Conservation (phyloP, 805 yeast genomes). For the Candida dendrica region DNA sequence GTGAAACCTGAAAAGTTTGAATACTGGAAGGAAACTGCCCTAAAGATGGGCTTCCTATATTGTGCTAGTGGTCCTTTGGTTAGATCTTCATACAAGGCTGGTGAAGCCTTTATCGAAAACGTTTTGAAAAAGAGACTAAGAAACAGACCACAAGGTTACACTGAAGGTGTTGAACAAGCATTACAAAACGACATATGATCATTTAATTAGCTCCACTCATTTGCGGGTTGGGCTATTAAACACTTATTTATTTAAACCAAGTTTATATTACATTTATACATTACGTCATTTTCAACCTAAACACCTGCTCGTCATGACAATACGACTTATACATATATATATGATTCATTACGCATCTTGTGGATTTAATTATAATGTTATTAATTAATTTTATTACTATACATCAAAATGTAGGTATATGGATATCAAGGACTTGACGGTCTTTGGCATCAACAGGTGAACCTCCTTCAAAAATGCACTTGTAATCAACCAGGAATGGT, state of each 20-base stretch:
- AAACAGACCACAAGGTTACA: background rate
- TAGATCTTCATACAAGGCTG: conserved; percentile 95
- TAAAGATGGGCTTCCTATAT: conserved; percentile 86
- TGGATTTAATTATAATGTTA: too few species aligned
- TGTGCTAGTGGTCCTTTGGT: conserved; percentile 98
- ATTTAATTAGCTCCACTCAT: background rate
- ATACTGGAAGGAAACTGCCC: conserved; percentile 81
- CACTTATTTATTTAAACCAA: too few species aligned
- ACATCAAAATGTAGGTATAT: conserved; percentile 34
- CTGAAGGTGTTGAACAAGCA: background rate
- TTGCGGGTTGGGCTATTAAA: background rate
- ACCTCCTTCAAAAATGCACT: conserved; percentile 50
- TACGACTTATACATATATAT: too few species aligned
- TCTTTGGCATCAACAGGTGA: conserved; percentile 31
- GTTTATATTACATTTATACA: too few species aligned
- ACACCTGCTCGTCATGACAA: too few species aligned
- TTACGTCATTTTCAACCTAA: too few species aligned
- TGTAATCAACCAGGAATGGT: conserved; percentile 55
- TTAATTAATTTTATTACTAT: background rate
- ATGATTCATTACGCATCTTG: background rate
- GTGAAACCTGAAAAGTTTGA: conserved; percentile 92
- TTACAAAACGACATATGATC: background rate
- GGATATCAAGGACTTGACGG: conserved; percentile 44
- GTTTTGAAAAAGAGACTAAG: conserved; percentile 63
- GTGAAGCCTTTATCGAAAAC: conserved; percentile 94